Percentiles rank a stretch among this genome's conserved stretches.
phyloP scores from a whole-genome alignment of 129 eudicot species.

The Dittrichia graveolens region DNA sequence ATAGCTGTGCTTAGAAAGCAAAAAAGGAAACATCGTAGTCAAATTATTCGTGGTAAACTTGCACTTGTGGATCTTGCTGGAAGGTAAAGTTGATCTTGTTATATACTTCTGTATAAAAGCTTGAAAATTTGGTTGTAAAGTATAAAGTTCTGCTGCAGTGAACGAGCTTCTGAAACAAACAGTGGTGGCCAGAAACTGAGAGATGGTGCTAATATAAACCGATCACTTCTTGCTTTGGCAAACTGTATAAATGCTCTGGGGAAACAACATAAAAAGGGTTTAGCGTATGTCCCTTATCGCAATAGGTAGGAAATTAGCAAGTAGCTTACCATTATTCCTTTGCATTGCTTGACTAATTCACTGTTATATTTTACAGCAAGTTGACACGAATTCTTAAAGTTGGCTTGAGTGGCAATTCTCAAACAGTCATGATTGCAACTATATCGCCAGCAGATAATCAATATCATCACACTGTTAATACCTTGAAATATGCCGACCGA shows the following conservation, averaged over 20 bases:
- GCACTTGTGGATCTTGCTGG: slow-evolving; percentile 98
- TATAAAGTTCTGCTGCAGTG: slow-evolving; percentile 54
- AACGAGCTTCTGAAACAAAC: slow-evolving; percentile 93
- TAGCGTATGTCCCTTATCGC: slow-evolving; percentile 97
- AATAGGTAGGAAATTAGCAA: slow-evolving; percentile 56
- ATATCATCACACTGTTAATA: slow-evolving; percentile 89
- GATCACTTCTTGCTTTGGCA: slow-evolving; percentile 94
- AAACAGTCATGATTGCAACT: slow-evolving; percentile 92
- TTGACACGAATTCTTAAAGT: slow-evolving; percentile 95
- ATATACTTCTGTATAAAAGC: neutral
- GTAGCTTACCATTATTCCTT: slow-evolving; percentile 27
- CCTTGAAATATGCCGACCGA: slow-evolving; percentile 91
- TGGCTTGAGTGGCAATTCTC: slow-evolving; percentile 96
- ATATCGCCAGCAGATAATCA: slow-evolving; percentile 86
- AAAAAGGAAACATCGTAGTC: slow-evolving; percentile 62
- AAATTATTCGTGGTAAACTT: slow-evolving; percentile 86
- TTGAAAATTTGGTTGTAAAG: slow-evolving; percentile 1
- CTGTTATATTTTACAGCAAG: slow-evolving; percentile 55
- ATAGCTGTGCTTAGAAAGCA: slow-evolving; percentile 73
- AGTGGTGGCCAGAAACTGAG: slow-evolving; percentile 86
- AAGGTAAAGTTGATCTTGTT: slow-evolving; percentile 48
- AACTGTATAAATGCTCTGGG: slow-evolving; percentile 97
- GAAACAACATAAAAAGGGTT: slow-evolving; percentile 91
- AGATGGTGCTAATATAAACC: slow-evolving; percentile 95
- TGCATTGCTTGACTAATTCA: slow-evolving; percentile 27